Evolutionary conservation across 2,329 filamentous ascomycete species (phyloP).

Genomic region (Penicillium sp.): DNA sequence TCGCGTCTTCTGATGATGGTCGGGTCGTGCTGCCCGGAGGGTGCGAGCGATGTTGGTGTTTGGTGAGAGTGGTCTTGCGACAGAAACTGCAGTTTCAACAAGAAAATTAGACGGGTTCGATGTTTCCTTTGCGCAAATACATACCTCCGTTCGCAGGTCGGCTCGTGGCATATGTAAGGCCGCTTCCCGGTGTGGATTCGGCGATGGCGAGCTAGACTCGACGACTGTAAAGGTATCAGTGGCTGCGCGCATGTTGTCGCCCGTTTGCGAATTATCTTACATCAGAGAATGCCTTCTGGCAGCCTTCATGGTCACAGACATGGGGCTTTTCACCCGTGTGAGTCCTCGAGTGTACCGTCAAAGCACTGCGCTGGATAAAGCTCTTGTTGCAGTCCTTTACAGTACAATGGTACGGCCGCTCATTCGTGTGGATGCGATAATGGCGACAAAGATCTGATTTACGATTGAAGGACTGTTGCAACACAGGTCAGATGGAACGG

Average conservation of each 20-base stretch:
- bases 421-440: conserved; percentile 48
- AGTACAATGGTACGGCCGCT: conserved; percentile 47
- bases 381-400: conserved; percentile 46
- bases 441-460: conserved; percentile 48
- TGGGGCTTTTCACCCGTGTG: conserved; percentile 47
- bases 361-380: conserved; percentile 48
- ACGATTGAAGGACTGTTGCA: conserved; percentile 45
- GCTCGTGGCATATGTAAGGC: conserved; percentile 42
- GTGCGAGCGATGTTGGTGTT: conserved; percentile 42
- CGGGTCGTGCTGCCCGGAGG: conserved; percentile 33
- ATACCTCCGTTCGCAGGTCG: conserved; percentile 40
- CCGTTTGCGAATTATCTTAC: conserved; percentile 26
- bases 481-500: neutral
- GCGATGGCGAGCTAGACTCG: conserved; percentile 41
- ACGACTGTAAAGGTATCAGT: conserved; percentile 30
- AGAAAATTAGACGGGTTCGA: conserved; percentile 3
- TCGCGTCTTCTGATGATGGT: conserved; percentile 36
- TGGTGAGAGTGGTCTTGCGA: conserved; percentile 42
- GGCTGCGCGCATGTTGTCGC: neutral
- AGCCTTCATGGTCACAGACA: conserved; percentile 43
- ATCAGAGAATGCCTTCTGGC: conserved; percentile 45
- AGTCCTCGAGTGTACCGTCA: conserved; percentile 46
- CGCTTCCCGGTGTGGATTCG: conserved; percentile 42
- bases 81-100: conserved; percentile 33
- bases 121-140: conserved; percentile 1